phyloP scores from a whole-genome alignment of 768 basidiomycete genomes.

The Tremella yokohamensis region DNA sequence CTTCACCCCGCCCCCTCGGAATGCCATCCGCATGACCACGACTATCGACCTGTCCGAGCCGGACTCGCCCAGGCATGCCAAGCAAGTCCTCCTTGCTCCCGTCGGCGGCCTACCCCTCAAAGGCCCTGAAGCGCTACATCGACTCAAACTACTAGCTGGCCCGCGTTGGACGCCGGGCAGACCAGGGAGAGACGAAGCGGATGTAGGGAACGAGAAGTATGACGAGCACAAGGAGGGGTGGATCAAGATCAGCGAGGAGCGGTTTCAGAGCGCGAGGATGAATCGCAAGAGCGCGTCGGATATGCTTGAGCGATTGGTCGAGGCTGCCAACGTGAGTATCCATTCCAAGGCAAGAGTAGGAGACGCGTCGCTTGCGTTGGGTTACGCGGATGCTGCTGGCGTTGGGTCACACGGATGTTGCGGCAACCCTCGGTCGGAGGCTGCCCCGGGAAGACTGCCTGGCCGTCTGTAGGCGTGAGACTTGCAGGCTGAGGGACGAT shows the following conservation, averaged over 20 bases:
- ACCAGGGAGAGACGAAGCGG: slow-evolving; percentile 21
- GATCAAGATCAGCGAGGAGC: slow-evolving; percentile 86
- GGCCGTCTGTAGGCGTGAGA: neutral
- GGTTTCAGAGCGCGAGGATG: slow-evolving; percentile 74
- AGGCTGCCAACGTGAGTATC: slow-evolving; percentile 84
- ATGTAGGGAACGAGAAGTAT: slow-evolving; percentile 5
- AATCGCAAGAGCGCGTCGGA: slow-evolving; percentile 96
- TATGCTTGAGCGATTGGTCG: slow-evolving; percentile 69
- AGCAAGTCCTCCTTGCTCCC: slow-evolving; percentile 70
- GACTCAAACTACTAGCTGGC: slow-evolving; percentile 83
- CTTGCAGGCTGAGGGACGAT: neutral
- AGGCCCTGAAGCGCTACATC: slow-evolving; percentile 66
- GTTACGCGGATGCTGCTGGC: neutral
- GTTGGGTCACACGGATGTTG: too few species aligned
- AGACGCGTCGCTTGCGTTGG: slow-evolving; percentile 23
- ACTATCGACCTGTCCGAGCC: slow-evolving; percentile 66
- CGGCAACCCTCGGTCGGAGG: too few species aligned
- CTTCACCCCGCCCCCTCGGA: slow-evolving; percentile 63
- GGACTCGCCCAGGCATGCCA: slow-evolving; percentile 67
- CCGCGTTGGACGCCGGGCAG: slow-evolving; percentile 70
- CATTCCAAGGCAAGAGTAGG: too few species aligned
- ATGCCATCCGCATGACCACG: slow-evolving; percentile 57
- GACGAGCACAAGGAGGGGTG: slow-evolving; percentile 61
- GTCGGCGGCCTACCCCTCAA: slow-evolving; percentile 69
- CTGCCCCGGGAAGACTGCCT: too few species aligned